Evolutionary conservation across 345 rosid genomes (phyloP), one percentile per base, ranked within the genome.

Genomic region (Syzygium oleosum): DNA sequence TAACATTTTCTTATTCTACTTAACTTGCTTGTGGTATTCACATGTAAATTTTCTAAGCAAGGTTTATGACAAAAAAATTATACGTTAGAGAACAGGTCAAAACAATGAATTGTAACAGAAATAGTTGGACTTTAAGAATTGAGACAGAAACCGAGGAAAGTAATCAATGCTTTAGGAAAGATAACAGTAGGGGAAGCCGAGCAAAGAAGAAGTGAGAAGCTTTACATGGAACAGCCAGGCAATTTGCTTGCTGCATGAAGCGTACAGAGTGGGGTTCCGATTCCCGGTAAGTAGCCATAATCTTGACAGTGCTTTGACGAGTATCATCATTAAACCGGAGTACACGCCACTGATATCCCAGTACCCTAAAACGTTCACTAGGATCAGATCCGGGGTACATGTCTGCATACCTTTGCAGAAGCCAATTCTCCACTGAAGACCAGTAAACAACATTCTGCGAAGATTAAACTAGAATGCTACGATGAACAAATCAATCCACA

Each of bases 301-400:
- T 92, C 94, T 97, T 96, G 54, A 89, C 98, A n/a, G 98, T 91
- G 87, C 99, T 97, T 90, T 96, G 99, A 53, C 95, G 92, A 85
- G 99, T 96, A 65, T 89, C 88, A 21, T 95, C 96, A 77, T 97
- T 97, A 88, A 96, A 97, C 9, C 93, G 96, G 87, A 97, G 98
- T 2, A 94, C 91, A 52, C 99, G 94, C 99, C 99, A 97, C 52
- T 96, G 96, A 87, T 96, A 97, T 54, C 99, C 98, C 77, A 97
- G 87, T 73, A 97, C 84, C 88, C 90, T 94, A 88, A 95, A 97
- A 23, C 88, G 59, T 77, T 54, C 93, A 43, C 79, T 85, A 4
- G 54, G 80, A 88, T 90, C 89, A 83, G 52, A 53, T 65, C 88
- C 88, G 38, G 88, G 91, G 88, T 90, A 85, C 17, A 95, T 49